Conservation (phyloP, 176 grass and related monocot genomes). For the Avena atlantica region DNA sequence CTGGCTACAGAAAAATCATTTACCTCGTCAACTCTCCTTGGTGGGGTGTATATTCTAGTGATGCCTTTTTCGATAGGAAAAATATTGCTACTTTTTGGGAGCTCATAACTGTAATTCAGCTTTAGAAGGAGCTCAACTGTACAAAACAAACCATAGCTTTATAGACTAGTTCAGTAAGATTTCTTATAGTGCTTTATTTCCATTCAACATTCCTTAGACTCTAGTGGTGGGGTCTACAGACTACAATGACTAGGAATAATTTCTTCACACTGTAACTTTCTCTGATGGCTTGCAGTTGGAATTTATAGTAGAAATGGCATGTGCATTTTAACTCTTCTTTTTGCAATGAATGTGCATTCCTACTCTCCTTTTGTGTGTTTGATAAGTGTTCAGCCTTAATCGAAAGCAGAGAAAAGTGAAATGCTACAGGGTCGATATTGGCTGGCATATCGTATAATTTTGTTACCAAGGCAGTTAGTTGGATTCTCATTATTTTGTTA, state of each 20-base stretch:
- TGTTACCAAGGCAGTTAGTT: too few species aligned
- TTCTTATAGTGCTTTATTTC: not conserved
- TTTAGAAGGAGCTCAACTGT: conserved; percentile 24
- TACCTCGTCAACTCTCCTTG: conserved; percentile 40
- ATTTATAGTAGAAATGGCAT: conserved; percentile 23
- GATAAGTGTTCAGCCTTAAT: not conserved
- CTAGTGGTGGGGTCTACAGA: not conserved
- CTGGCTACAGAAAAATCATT: conserved; percentile 1
- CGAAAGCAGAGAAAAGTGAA: not conserved
- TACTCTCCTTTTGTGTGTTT: not conserved
- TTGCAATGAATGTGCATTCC: not conserved
- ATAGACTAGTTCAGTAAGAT: conserved; percentile 35
- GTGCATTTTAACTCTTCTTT: not conserved
- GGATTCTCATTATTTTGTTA: too few species aligned
- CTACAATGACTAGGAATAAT: not conserved
- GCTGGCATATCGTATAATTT: not conserved
- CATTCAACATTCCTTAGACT: conserved; percentile 13
- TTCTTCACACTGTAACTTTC: not conserved
- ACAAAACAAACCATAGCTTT: conserved; percentile 28
- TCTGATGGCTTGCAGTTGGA: not conserved
- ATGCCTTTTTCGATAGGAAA: not conserved
- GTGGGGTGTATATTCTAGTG: conserved; percentile 37
- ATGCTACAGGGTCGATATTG: not conserved
- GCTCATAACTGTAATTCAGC: conserved; percentile 23
- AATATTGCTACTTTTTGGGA: conserved; percentile 12